Evolutionary conservation across 2,329 filamentous ascomycete species (phyloP).

Genomic region (Fusarium sororula): DNA sequence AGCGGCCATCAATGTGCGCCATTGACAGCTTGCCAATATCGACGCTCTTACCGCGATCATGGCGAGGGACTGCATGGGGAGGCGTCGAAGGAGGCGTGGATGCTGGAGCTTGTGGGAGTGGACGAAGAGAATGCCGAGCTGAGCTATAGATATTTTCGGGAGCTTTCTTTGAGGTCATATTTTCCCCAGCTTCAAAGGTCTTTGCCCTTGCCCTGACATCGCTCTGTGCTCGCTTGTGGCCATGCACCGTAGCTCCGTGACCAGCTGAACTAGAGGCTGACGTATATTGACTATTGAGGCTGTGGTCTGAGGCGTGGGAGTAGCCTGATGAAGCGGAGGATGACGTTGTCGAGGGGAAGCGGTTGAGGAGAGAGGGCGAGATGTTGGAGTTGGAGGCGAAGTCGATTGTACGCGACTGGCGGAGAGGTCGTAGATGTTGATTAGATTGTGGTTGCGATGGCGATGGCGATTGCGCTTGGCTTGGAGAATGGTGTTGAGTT

Average conservation of each 20-base stretch:
- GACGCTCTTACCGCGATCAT: conserved; percentile 71
- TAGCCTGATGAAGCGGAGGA: conserved; percentile 77
- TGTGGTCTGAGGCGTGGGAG: conserved; percentile 68
- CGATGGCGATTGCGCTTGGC: conserved; percentile 25
- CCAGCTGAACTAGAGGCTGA: conserved; percentile 67
- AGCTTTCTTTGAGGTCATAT: conserved; percentile 53
- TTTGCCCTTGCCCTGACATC: conserved; percentile 69
- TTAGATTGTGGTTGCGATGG: conserved; percentile 20
- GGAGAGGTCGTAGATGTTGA: conserved; percentile 49
- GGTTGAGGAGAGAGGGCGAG: conserved; percentile 53
- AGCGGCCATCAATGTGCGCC: conserved; percentile 54
- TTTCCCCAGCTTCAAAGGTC: conserved; percentile 56
- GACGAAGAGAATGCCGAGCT: conserved; percentile 79
- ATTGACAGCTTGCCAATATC: conserved; percentile 67
- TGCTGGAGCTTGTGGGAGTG: conserved; percentile 73
- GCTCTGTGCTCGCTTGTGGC: conserved; percentile 80
- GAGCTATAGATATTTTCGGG: conserved; percentile 75
- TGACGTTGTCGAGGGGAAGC: conserved; percentile 75
- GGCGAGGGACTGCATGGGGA: conserved; percentile 48
- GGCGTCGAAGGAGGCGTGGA: conserved; percentile 52
- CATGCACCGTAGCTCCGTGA: conserved; percentile 54
- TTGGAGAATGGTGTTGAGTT: conserved; percentile 28
- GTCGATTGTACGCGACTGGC: conserved; percentile 64
- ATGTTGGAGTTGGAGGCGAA: conserved; percentile 53
- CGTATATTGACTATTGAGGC: conserved; percentile 71